Evolutionary conservation across 106 monocot genomes (phyloP), one percentile per base, ranked within the genome.

Genomic region (Alisma plantagoaquatica): DNA sequence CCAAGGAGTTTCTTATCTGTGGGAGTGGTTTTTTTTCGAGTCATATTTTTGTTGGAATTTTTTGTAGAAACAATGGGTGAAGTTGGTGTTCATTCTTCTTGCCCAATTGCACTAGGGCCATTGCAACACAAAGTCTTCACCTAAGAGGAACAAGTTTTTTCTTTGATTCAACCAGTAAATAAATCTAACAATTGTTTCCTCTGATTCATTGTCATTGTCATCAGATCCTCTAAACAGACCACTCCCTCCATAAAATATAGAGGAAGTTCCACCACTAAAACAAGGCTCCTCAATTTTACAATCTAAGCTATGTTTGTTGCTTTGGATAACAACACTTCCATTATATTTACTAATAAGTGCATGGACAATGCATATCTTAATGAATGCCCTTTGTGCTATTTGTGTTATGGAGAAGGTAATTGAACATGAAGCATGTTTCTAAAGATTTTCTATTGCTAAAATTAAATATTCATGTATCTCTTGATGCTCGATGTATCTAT

Each of bases 171-270:
- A 3, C 22, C 73, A 24, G 31, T 22, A 53, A 32, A 65, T 42
- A 75, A 78, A 67, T 55, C 60, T 65, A 21, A 75, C 56, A 46
- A 69, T 76, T 32, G 66, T 73, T 51, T 76, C 64, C 41, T 73
- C 80, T 0, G 66, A 69, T 1, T 72, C 71, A 57, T 66, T 62
- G 0, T 73, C 76, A 42, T 43, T 49, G 17, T 71, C 60, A 60
- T 66, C 53, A 27, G 10, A 24, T 14, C 33, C 50, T 14, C 43
- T 48, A 24, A 48, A 55, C 21, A 70, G 67, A 57, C 63, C 67
- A 4, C 59, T 73, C 3, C 32, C 46, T 9, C 28, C 42, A 14
- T 62, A 79, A 8, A 74, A 62, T 19, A 55, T 29, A 17, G 64
- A 56, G 17, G 61, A 70, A 33, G 59, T 60, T 29, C 81, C 74